These are phyloP conservation scores for Heterotrichella gracilis DNA, from an alignment of 352 stramenopile genomes.

Conservation along the genomic window DNA sequence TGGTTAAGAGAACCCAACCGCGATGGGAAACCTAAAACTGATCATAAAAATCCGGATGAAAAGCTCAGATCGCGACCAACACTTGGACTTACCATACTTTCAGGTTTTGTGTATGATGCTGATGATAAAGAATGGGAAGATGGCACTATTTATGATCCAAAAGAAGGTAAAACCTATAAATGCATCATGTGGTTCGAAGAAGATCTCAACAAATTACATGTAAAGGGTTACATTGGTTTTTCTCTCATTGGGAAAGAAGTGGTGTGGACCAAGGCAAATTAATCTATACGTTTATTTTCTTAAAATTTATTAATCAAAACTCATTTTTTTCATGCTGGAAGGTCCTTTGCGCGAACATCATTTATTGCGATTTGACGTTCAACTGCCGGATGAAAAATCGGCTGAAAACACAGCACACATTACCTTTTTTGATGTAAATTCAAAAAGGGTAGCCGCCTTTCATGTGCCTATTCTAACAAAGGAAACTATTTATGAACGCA, in stretches of 20 bases:
- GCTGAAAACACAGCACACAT: too few species aligned
- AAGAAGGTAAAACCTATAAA: neutral
- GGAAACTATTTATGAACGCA: too few species aligned
- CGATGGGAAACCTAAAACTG: neutral
- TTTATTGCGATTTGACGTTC: too few species aligned
- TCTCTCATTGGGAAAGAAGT: neutral
- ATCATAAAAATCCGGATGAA: neutral
- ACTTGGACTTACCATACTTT: neutral
- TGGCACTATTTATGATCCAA: neutral
- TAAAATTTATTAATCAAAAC: too few species aligned
- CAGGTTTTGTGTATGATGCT: neutral
- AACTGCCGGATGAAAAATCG: too few species aligned
- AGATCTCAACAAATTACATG: neutral
- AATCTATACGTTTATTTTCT: too few species aligned
- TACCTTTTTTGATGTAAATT: too few species aligned
- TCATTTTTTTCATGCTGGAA: too few species aligned
- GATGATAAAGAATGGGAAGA: neutral
- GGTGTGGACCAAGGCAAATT: too few species aligned
- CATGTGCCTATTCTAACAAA: too few species aligned
- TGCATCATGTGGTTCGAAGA: neutral
- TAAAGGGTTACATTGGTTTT: neutral
- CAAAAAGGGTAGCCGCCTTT: too few species aligned
- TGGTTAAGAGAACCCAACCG: neutral
- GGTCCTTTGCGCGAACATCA: too few species aligned
- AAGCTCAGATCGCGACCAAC: neutral